Conservation (phyloP, 768 basidiomycete genomes). For the Suillus plorans region DNA sequence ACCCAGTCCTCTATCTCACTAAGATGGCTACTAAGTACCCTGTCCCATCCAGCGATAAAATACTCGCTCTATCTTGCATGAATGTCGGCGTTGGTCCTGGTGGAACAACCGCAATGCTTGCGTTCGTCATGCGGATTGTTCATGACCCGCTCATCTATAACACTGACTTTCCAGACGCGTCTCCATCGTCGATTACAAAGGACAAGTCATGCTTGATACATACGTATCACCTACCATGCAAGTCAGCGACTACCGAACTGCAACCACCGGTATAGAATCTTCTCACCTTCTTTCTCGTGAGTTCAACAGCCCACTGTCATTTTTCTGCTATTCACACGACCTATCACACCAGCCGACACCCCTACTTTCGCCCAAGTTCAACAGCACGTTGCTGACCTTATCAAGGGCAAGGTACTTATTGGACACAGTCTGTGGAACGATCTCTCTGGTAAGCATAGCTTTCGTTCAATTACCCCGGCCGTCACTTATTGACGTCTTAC, state of each 20-base stretch:
- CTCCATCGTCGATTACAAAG: constrained; percentile 56
- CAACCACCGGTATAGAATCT: constrained; percentile 55
- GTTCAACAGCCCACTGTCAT: constrained; percentile 12
- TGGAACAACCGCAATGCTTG: constrained; percentile 79
- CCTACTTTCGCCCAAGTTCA: constrained; percentile 66
- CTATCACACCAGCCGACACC: constrained; percentile 30
- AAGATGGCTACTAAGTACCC: constrained; percentile 34
- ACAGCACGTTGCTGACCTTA: constrained; percentile 58
- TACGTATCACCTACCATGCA: constrained; percentile 66
- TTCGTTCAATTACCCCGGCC: constrained; percentile 3
- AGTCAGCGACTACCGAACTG: constrained; percentile 73
- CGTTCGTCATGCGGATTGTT: constrained; percentile 46
- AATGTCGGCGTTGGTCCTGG: constrained; percentile 82
- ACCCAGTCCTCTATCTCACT: constrained; percentile 20
- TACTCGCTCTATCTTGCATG: constrained; percentile 60
- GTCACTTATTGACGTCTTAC: constrained; percentile 15
- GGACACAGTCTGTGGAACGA: constrained; percentile 83
- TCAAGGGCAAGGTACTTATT: constrained; percentile 70
- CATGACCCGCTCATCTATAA: constrained; percentile 5
- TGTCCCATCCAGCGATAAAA: constrained; percentile 40
- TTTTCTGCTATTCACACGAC: constrained; percentile 1
- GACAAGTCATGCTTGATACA: constrained; percentile 58
- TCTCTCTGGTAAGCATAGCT: constrained; percentile 56
- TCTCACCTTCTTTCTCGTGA: constrained; percentile 40
- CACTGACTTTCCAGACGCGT: constrained; percentile 40